Conservation (phyloP, 495 filamentous ascomycete species). For the Mycothermus thermophilus region DNA sequence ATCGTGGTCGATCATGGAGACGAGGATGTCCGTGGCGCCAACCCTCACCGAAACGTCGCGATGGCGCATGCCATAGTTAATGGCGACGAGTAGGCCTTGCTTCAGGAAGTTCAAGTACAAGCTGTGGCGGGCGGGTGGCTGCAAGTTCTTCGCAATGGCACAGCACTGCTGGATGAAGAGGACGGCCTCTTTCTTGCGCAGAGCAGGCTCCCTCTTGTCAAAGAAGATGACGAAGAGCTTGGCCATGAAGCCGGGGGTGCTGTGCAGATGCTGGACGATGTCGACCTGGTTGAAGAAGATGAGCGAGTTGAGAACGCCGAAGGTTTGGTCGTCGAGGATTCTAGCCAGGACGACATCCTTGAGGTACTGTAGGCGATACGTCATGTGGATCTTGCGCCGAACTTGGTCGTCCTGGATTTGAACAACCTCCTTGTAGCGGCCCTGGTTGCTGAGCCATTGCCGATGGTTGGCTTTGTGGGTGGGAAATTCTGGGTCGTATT, state of each 20-base stretch:
- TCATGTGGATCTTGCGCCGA: conserved; percentile 84
- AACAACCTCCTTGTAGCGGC: conserved; percentile 91
- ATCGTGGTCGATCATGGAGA: conserved; percentile 92
- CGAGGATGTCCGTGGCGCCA: conserved; percentile 84
- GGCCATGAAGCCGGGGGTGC: conserved; percentile 59
- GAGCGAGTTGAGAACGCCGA: conserved; percentile 90
- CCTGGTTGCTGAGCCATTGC: conserved; percentile 77
- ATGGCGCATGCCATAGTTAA: conserved; percentile 81
- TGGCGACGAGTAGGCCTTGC: conserved; percentile 76
- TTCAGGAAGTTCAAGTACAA: conserved; percentile 83
- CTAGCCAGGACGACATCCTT: conserved; percentile 95
- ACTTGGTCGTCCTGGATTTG: conserved; percentile 70
- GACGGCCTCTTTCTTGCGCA: conserved; percentile 84
- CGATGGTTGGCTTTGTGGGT: conserved; percentile 96
- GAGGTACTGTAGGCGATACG: conserved; percentile 92
- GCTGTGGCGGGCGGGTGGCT: conserved; percentile 60
- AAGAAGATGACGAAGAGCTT: conserved; percentile 87
- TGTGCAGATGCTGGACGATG: conserved; percentile 83
- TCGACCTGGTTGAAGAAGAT: conserved; percentile 99
- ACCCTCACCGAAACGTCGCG: conserved; percentile 73
- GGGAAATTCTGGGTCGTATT: conserved; percentile 99
- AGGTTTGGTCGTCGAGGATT: conserved; percentile 94
- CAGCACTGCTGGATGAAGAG: conserved; percentile 95
- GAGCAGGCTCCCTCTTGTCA: conserved; percentile 43
- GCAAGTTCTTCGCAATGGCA: conserved; percentile 84